Conservation (phyloP, 2,329 filamentous ascomycete species). For the Ilyonectria sp. region DNA sequence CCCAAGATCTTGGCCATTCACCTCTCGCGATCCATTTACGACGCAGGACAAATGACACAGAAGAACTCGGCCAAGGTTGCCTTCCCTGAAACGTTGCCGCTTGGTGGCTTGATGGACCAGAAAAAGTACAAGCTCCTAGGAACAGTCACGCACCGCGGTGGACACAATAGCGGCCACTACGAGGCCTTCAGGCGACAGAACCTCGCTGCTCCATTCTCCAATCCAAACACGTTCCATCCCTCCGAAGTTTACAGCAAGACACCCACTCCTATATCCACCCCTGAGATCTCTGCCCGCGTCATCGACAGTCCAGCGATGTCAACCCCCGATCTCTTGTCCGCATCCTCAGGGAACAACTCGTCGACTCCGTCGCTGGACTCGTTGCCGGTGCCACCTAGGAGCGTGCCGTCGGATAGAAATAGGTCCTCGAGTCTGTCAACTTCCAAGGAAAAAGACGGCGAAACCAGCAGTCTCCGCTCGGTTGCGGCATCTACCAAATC, state of each 20-base stretch:
- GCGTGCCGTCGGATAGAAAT: constrained; percentile 49
- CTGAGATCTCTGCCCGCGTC: constrained; percentile 57
- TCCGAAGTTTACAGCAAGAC: constrained; percentile 81
- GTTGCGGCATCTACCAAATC: constrained; percentile 71
- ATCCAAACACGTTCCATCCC: constrained; percentile 82
- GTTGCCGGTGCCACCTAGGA: constrained; percentile 48
- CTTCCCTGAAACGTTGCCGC: constrained; percentile 88
- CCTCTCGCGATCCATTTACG: constrained; percentile 93
- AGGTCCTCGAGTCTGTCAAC: constrained; percentile 46
- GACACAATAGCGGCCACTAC: constrained; percentile 96
- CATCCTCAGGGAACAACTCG: constrained; percentile 52
- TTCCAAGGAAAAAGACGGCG: constrained; percentile 59
- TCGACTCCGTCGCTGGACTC: constrained; percentile 59
- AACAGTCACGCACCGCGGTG: constrained; percentile 94
- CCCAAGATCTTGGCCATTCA: constrained; percentile 94
- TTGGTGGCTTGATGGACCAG: constrained; percentile 84
- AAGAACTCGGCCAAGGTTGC: constrained; percentile 97
- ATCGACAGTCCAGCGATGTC: constrained; percentile 62
- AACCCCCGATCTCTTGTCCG: constrained; percentile 63
- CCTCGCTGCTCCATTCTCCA: constrained; percentile 84
- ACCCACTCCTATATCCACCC: constrained; percentile 67
- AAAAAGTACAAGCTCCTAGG: constrained; percentile 88
- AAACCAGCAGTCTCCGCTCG: constrained; percentile 68
- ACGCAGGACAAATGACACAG: constrained; percentile 80
- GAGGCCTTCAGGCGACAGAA: constrained; percentile 95